A percentile compares a stretch with the other conserved stretches of the same genome.
Evolutionary conservation across 331 rosid species (phyloP).

Genomic region (Phaseolus coccineus): DNA sequence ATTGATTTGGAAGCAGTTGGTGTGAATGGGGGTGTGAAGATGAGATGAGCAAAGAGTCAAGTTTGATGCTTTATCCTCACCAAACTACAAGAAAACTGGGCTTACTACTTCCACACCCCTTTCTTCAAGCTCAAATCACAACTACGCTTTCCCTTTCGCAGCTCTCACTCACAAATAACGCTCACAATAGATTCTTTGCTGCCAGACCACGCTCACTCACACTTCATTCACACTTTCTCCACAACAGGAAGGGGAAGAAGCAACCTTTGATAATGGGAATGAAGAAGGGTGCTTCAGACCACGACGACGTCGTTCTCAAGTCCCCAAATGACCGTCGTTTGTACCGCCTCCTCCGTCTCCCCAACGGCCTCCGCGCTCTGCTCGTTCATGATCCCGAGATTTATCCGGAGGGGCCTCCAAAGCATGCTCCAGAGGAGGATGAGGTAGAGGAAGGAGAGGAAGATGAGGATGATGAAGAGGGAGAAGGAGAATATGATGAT

Average conservation of each 20-base stretch:
- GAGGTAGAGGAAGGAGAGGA: constrained; percentile 31
- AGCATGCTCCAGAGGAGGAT: constrained; percentile 39
- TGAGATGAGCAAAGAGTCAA: constrained; percentile 3
- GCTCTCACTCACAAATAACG: not conserved
- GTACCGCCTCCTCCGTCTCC: constrained; percentile 71
- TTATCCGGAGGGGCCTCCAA: constrained; percentile 64
- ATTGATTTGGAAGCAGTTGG: not conserved
- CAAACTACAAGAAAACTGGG: not conserved
- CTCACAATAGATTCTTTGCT: not conserved
- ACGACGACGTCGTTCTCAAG: constrained; percentile 73
- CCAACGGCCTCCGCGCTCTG: constrained; percentile 86
- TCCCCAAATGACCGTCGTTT: constrained; percentile 85
- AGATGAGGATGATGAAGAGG: not conserved
- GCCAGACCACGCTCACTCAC: not conserved
- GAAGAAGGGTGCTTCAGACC: constrained; percentile 41
- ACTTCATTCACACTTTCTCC: not conserved
- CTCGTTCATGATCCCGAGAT: constrained; percentile 98
- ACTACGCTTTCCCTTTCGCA: not conserved
- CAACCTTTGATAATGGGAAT: constrained; percentile 30
- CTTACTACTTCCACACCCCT: not conserved
- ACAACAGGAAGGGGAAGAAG: not conserved
- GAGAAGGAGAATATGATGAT: constrained; percentile 18
- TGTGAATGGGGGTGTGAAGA: not conserved
- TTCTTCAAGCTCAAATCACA: not conserved
- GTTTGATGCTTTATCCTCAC: not conserved